Evolutionary conservation across 139 green algal species (phyloP).

Genomic region (Protoeuglena noctilucae): DNA sequence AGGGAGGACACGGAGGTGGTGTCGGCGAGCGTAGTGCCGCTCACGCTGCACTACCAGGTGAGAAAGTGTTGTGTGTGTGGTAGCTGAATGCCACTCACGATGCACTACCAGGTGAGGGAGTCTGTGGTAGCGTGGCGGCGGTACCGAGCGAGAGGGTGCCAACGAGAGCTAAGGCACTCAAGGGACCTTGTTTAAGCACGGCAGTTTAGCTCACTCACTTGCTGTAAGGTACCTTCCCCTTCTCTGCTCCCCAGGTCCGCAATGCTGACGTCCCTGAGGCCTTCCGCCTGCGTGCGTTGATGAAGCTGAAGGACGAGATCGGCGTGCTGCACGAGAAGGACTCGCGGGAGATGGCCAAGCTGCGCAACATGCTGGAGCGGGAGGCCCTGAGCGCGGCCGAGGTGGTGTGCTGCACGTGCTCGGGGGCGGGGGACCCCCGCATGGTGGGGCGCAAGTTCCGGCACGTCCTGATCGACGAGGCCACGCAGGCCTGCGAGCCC

Average conservation of each 20-base stretch:
- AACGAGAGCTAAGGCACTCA: too few relatives aligned
- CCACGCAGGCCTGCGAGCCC: slow-evolving; percentile 82
- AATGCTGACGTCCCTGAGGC: slow-evolving; percentile 58
- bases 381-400: slow-evolving; percentile 69
- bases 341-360: slow-evolving; percentile 33
- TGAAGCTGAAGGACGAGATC: slow-evolving; percentile 65
- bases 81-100: too few relatives aligned
- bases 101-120: too few relatives aligned
- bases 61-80: too few relatives aligned
- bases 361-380: slow-evolving; percentile 45
- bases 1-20: slow-evolving; percentile 47
- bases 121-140: too few relatives aligned
- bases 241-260: slow-evolving; percentile 46
- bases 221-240: too few relatives aligned
- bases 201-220: too few relatives aligned
- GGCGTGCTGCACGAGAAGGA: slow-evolving; percentile 84
- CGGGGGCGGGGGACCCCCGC: slow-evolving; percentile 75
- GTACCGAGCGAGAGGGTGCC: too few relatives aligned
- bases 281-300: slow-evolving; percentile 75
- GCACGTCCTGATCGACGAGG: slow-evolving; percentile 83
- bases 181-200: too few relatives aligned
- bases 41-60: slow-evolving; percentile 95
- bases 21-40: slow-evolving; percentile 66
- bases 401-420: slow-evolving; percentile 81
- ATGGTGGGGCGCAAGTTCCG: slow-evolving; percentile 51